Conservation (phyloP, 2,329 filamentous ascomycete genomes). For the Calonectria honghensis region DNA sequence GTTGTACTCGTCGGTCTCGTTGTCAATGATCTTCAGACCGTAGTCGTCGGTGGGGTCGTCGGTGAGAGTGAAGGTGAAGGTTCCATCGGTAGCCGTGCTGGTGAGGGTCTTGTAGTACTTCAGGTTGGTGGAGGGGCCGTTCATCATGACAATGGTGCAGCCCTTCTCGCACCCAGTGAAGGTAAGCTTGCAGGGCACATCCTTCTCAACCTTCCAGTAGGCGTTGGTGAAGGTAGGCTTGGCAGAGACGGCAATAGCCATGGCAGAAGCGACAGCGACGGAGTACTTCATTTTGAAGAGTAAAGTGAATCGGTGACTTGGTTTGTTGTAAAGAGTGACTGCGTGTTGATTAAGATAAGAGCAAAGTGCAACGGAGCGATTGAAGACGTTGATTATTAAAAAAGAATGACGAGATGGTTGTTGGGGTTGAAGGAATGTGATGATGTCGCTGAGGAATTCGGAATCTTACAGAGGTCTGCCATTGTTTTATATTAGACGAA, state of each 20-base stretch:
- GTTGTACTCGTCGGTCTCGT: conserved; percentile 55
- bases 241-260: conserved; percentile 56
- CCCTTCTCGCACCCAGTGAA: conserved; percentile 57
- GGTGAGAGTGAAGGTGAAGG: conserved; percentile 56
- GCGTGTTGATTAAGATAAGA: conserved; percentile 46
- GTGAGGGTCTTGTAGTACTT: conserved; percentile 57
- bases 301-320: conserved; percentile 39
- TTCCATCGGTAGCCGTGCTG: conserved; percentile 53
- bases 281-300: conserved; percentile 62
- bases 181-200: conserved; percentile 58
- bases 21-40: conserved; percentile 60
- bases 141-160: conserved; percentile 61
- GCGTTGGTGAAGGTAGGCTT: conserved; percentile 59
- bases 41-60: conserved; percentile 57
- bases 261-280: conserved; percentile 55
- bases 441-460: too few species aligned
- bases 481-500: too few species aligned
- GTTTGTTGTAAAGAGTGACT: conserved; percentile 52
- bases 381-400: conserved; percentile 38
- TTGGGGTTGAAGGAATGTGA: too few species aligned
- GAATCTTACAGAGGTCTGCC: too few species aligned
- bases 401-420: too few species aligned
- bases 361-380: conserved; percentile 39
- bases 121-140: conserved; percentile 55
- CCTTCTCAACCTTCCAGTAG: conserved; percentile 54